Conservation (phyloP, 2,329 filamentous ascomycete genomes). For the Biscogniauxia mediterranea region DNA sequence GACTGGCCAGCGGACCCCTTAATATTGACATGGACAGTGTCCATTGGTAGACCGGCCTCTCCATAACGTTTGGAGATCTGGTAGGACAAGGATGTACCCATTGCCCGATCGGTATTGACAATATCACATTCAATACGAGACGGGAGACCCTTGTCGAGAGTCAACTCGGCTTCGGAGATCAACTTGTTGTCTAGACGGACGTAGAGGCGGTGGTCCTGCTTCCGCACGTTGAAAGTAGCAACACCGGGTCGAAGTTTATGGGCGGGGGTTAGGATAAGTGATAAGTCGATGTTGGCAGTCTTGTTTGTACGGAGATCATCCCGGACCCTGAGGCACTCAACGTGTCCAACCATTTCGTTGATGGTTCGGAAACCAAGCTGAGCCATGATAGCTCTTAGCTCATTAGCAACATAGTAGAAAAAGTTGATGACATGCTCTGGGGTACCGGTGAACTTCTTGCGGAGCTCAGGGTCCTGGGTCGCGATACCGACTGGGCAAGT, state of each 20-base stretch:
- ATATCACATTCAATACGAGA: slow-evolving; percentile 94
- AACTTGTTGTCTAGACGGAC: slow-evolving; percentile 95
- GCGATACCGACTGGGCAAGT: slow-evolving; percentile 85
- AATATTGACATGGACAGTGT: slow-evolving; percentile 95
- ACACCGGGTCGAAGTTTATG: slow-evolving; percentile 92
- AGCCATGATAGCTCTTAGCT: slow-evolving; percentile 95
- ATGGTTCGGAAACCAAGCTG: slow-evolving; percentile 91
- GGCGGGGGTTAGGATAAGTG: slow-evolving; percentile 89
- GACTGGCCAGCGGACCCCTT: slow-evolving; percentile 96
- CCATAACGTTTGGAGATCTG: slow-evolving; percentile 92
- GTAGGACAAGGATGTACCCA: slow-evolving; percentile 93
- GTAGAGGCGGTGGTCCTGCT: slow-evolving; percentile 94
- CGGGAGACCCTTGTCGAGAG: slow-evolving; percentile 89
- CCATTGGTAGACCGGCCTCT: slow-evolving; percentile 81
- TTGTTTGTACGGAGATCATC: slow-evolving; percentile 87
- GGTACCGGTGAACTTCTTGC: slow-evolving; percentile 89
- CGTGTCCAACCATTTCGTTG: slow-evolving; percentile 96
- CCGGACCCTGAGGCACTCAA: slow-evolving; percentile 79
- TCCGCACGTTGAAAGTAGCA: slow-evolving; percentile 95
- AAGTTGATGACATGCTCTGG: slow-evolving; percentile 98
- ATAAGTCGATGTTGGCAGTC: slow-evolving; percentile 90
- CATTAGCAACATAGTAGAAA: slow-evolving; percentile 96
- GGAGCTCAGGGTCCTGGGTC: slow-evolving; percentile 89
- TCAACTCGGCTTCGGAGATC: slow-evolving; percentile 91
- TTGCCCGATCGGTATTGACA: slow-evolving; percentile 91